Percentiles rank a stretch among this genome's conserved stretches.
Conservation (phyloP, 192 early-diverging fungal species). For the Coemansia sp. region DNA sequence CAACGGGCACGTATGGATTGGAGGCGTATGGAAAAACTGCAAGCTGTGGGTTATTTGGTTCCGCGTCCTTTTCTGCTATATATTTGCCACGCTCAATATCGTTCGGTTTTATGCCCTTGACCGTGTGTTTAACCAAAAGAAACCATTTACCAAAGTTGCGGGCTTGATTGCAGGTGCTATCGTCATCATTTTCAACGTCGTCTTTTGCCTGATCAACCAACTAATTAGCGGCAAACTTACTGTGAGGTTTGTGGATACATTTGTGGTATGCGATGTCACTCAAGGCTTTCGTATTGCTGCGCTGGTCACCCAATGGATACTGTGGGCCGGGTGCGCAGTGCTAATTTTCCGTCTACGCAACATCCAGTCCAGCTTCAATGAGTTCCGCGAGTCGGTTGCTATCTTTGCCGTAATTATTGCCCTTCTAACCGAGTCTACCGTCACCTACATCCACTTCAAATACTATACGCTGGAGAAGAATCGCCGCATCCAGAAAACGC, state of each 20-base stretch:
- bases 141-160: constrained; percentile 28
- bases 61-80: constrained; percentile 40
- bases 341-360: constrained; percentile 44
- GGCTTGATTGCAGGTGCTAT: constrained; percentile 4
- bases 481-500: constrained; percentile 38
- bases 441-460: constrained; percentile 24
- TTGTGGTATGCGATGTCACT: constrained; percentile 17
- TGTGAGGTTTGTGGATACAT: not conserved
- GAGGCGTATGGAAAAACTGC: constrained; percentile 26
- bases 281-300: constrained; percentile 21
- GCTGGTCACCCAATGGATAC: constrained; percentile 28
- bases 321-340: constrained; percentile 34
- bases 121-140: constrained; percentile 46
- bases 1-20: constrained; percentile 35
- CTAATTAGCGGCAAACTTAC: constrained; percentile 15
- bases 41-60: constrained; percentile 47
- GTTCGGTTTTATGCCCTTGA: constrained; percentile 45
- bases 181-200: constrained; percentile 16
- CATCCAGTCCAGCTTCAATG: constrained; percentile 50
- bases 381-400: constrained; percentile 40
- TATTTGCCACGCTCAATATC: constrained; percentile 27
- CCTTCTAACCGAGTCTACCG: constrained; percentile 25
- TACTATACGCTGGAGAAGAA: constrained; percentile 24
- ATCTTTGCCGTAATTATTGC: constrained; percentile 31
- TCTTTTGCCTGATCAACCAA: constrained; percentile 20